Evolutionary conservation across 2,329 filamentous ascomycete genomes (phyloP), one percentile per base, ranked within the genome.

Genomic region (Aspergillus sp.): DNA sequence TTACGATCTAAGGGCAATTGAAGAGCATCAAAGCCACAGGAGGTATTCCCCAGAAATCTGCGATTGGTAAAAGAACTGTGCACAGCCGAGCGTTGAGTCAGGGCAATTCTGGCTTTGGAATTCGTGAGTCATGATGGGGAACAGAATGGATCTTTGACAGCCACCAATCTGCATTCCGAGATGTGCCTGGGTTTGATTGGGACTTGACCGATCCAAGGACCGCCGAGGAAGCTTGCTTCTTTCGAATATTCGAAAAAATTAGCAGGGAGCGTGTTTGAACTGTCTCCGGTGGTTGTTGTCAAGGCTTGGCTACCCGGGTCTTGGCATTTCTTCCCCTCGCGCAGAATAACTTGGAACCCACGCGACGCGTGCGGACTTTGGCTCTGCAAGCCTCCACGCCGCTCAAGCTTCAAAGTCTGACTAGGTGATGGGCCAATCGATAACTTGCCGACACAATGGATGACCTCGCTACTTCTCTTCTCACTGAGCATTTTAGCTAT

Each of bases 401-500:
- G 51, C 37, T 19, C 51, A 30, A 19, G 15, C 42, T 22, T 34
- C 34, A 44, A 15, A 17, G 33, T 20, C 41, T 15, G 11, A 53
- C 11, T 42, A 24, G 41, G 58, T 41, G 45, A 62, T 64, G 62
- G 45, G 34, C 48, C 15, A 39, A 34, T 17, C 39, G 54, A 27
- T 17, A 33, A 37, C 27, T 27, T 64, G 15, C 24, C 17, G 57
- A 70, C 66, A 70, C 69, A 52, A 75, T 79, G 75, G 75, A 75
- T 56, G 75, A 77, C 64, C 73, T 73, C 53, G 76, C 77, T 5
- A 79, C 74, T 39, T 81, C 86, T 64, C 84, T 98, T 66, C 83
- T 98, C 61, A 97, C 95, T 2, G 95, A 98, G 82, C 95, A 99
- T 73, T 90, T 99, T 69, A 90, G 91, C 64, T 97, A 96, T 69